Conservation (phyloP, 345 rosid species). For the Gossypium mustelinum region DNA sequence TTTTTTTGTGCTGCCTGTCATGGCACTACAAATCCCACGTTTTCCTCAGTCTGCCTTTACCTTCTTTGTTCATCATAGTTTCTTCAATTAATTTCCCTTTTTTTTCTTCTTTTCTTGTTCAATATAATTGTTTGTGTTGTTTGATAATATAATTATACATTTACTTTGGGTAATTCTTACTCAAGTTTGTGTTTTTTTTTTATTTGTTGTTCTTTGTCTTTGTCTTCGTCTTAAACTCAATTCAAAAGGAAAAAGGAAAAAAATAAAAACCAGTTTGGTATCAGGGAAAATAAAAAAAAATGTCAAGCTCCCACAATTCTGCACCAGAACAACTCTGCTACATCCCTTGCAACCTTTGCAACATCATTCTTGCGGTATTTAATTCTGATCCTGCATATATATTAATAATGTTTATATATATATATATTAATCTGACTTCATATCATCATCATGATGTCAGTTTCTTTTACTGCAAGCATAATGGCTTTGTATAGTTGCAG, state of each 20-base stretch:
- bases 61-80: constrained; percentile 14
- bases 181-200: background rate
- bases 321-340: constrained; percentile 41
- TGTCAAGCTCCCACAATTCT: constrained; percentile 22
- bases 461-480: background rate
- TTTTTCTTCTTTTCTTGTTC: background rate
- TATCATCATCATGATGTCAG: background rate
- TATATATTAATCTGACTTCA: background rate
- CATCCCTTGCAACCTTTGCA: constrained; percentile 56
- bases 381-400: background rate
- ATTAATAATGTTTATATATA: background rate
- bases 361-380: constrained; percentile 46
- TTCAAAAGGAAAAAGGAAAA: background rate
- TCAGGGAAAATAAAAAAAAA: background rate
- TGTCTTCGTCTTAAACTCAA: background rate
- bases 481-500: background rate
- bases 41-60: constrained; percentile 12
- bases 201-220: background rate
- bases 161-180: background rate
- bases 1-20: constrained; percentile 9
- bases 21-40: constrained; percentile 13
- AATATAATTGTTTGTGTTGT: background rate
- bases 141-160: constrained; percentile 9
- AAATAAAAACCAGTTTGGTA: background rate
- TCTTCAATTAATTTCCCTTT: background rate